These are phyloP conservation scores for Venturia asperata DNA, from an alignment of 2,329 filamentous ascomycete species.

Conservation along the genomic window DNA sequence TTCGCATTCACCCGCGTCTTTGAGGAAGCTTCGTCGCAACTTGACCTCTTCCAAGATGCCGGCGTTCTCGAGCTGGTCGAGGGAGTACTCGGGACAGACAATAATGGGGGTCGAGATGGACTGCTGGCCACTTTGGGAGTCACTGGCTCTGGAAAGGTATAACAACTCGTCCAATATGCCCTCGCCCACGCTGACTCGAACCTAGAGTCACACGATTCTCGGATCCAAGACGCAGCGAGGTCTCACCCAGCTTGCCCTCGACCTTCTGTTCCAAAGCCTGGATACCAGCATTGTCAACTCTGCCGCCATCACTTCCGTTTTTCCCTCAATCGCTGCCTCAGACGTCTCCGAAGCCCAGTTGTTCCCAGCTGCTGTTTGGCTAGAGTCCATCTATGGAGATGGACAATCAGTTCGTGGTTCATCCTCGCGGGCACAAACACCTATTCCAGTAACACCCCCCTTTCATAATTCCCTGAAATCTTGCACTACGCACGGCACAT, in stretches of 20 bases:
- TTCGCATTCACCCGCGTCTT: constrained; percentile 95
- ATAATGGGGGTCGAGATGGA: constrained; percentile 77
- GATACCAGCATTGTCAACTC: constrained; percentile 61
- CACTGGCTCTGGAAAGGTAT: constrained; percentile 91
- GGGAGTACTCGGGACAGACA: constrained; percentile 66
- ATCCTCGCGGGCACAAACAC: constrained; percentile 39
- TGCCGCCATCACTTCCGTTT: constrained; percentile 50
- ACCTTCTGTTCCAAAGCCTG: constrained; percentile 80
- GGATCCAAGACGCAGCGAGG: constrained; percentile 82
- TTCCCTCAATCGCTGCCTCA: constrained; percentile 66
- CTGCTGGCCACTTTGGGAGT: constrained; percentile 87
- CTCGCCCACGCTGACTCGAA: constrained; percentile 19
- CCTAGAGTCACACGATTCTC: constrained; percentile 87
- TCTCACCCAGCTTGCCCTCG: constrained; percentile 83
- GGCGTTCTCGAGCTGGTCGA: constrained; percentile 69
- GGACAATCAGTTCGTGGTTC: constrained; percentile 29
- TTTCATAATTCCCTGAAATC: constrained; percentile 18
- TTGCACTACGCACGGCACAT: constrained; percentile 14
- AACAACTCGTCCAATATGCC: background rate
- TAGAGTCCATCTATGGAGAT: constrained; percentile 74
- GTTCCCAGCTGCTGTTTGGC: constrained; percentile 64
- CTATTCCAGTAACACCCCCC: constrained; percentile 37
- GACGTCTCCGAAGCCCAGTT: constrained; percentile 78
- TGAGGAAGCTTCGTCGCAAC: constrained; percentile 74
- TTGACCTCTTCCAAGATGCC: constrained; percentile 78